Evolutionary conservation across 345 rosid species (phyloP).

Genomic region (Citrus medica): DNA sequence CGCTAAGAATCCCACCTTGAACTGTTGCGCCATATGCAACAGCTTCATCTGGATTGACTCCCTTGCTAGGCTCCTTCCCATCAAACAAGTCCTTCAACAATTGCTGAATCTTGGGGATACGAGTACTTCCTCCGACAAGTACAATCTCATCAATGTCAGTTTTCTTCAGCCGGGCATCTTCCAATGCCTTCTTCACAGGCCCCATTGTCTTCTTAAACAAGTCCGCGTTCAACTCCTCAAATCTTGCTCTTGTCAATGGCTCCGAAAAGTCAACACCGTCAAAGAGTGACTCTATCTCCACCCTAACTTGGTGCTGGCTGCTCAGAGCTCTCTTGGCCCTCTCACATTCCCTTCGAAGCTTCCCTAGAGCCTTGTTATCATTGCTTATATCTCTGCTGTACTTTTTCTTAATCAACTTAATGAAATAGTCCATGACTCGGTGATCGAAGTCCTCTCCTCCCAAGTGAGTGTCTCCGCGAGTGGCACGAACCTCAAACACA

Average conservation of each 20-base stretch:
- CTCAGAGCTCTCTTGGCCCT: constrained; percentile 54
- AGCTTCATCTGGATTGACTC: constrained; percentile 61
- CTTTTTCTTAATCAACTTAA: constrained; percentile 45
- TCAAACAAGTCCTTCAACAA: constrained; percentile 47
- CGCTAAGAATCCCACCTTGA: constrained; percentile 48
- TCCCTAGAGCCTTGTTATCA: constrained; percentile 45
- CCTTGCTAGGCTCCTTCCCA: constrained; percentile 47
- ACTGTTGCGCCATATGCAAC: constrained; percentile 63
- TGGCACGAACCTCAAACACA: constrained; percentile 47
- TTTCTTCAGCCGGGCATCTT: constrained; percentile 42
- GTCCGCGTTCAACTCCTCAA: constrained; percentile 53
- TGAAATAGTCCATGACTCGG: constrained; percentile 49
- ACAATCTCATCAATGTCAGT: constrained; percentile 47
- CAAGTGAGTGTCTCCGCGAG: constrained; percentile 51
- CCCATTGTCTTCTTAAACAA: constrained; percentile 51
- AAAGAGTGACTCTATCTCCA: constrained; percentile 47
- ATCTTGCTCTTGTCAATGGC: constrained; percentile 47
- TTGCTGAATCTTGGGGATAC: constrained; percentile 52
- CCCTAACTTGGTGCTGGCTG: constrained; percentile 42
- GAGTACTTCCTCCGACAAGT: constrained; percentile 58
- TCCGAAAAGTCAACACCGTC: constrained; percentile 57
- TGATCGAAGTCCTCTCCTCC: constrained; percentile 62
- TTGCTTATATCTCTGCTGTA: constrained; percentile 40
- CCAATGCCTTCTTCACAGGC: constrained; percentile 45
- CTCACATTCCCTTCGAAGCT: constrained; percentile 55